Evolutionary conservation across 345 rosid genomes (phyloP), one percentile per base, ranked within the genome.

Genomic region (Reutealis trisperma): DNA sequence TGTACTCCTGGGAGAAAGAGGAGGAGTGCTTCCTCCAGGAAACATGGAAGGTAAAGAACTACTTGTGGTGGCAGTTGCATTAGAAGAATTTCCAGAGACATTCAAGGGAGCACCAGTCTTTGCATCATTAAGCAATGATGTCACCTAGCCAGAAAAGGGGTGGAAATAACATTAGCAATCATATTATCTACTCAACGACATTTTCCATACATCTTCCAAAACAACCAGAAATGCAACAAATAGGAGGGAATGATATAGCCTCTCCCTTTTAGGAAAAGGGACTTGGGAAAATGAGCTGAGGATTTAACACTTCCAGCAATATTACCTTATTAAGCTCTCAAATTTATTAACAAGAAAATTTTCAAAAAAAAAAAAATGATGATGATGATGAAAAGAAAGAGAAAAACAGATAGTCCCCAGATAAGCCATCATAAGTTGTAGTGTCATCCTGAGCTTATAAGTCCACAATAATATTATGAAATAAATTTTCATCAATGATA

Each of bases 1-100:
- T 3, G 88, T 75, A 79, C 96, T 96, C 71, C 98, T 89, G 5
- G 99, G 99, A 55, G 99, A 96, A 75, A 96, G 96, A 9, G 99
- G 98, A 77, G 99, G 99, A 32, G 97, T 90, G 79, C 96, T 92
- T 70, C 97, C 99, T 66, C 91, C 90, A 71, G 95, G 97, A 86
- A 96, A 96, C 91, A 96, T 88, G 58, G 99, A 96, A 19, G 99
- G 99, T 78, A 96, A 74, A 34, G 96, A 76, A 84, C 85, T 90
- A 84, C 86, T 84, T 2, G 90, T 42, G 57, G 87, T 80, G 81
- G 89, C 68, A 83, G 75, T 86, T 73, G 93, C 77, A 85, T 84
- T 77, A 74, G 93, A 89, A 45, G 90, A 86, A 79, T 81, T 93
- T 30, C 91, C 93, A 69, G 88, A 73, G 37, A 85, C 90, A 83